A percentile compares a stretch with the other conserved stretches of the same genome.
Evolutionary conservation across 1,284 basidiomycete genomes (phyloP).

Genomic region (Porphyrellus sp.): DNA sequence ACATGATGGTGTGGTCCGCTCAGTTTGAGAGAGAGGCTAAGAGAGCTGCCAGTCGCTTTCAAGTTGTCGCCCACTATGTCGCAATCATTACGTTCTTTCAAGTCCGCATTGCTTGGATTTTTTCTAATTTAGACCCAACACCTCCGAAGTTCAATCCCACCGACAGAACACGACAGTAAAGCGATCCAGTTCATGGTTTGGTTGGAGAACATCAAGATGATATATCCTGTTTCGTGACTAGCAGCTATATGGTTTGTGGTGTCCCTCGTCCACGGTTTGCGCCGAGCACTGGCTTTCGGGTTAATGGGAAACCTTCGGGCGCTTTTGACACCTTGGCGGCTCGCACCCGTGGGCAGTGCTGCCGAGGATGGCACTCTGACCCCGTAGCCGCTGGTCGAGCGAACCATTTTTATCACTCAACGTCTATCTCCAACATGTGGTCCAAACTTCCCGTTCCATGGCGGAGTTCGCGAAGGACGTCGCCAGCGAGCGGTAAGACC

Average conservation of each 20-base stretch:
- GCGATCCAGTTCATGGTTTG: too few species aligned
- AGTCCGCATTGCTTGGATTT: neutral
- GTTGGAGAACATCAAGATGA: too few species aligned
- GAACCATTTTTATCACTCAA: neutral
- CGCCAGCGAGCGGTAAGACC: conserved; percentile 6
- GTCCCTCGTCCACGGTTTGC: too few species aligned
- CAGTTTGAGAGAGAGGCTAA: neutral
- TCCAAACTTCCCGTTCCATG: conserved; percentile 6
- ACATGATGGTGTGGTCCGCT: conserved; percentile 9
- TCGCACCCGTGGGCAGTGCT: neutral
- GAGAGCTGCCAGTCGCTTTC: too few species aligned
- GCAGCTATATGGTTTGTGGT: too few species aligned
- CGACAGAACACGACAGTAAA: too few species aligned
- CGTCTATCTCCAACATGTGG: conserved; percentile 10
- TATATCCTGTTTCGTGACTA: too few species aligned
- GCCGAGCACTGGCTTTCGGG: too few species aligned
- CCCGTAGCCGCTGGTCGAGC: too few species aligned
- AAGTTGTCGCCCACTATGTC: too few species aligned
- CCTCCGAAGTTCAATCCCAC: too few species aligned
- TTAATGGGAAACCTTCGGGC: neutral
- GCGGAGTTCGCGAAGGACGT: conserved; percentile 8
- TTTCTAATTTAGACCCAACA: too few species aligned
- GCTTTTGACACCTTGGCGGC: neutral
- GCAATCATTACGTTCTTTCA: conserved; percentile 4
- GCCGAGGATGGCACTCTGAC: neutral